phyloP scores from a whole-genome alignment of 2,329 filamentous ascomycete genomes.

The Xylariales sp. region DNA sequence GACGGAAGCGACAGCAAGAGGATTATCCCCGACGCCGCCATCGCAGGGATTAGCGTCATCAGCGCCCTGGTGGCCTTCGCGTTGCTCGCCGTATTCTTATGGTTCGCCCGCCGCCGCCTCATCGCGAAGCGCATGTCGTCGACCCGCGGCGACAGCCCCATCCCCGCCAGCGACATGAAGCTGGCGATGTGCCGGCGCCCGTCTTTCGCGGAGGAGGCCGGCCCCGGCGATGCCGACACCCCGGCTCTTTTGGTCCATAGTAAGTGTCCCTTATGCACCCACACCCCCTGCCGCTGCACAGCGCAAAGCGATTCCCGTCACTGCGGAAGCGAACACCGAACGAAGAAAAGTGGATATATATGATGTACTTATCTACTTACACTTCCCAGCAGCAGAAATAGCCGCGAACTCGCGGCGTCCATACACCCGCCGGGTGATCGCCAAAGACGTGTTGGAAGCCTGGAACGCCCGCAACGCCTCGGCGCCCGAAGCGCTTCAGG shows the following conservation, averaged over 20 bases:
- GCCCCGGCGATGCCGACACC: constrained; percentile 23
- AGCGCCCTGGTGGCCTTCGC: constrained; percentile 34
- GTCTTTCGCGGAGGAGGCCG: constrained; percentile 10
- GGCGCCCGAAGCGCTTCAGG: background rate
- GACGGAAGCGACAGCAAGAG: background rate
- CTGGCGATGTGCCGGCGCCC: constrained; percentile 23
- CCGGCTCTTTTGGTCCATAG: constrained; percentile 53
- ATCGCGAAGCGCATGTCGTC: constrained; percentile 42
- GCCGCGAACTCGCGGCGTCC: no score
- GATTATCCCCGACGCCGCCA: constrained; percentile 22
- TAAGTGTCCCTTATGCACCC: constrained; percentile 42
- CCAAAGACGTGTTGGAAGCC: background rate
- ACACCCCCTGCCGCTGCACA: no score
- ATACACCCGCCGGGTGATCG: no score
- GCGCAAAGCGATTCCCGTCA: no score
- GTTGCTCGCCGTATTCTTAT: constrained; percentile 37
- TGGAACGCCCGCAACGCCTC: no score
- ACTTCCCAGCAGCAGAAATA: constrained; percentile 7
- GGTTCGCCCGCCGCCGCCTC: constrained; percentile 43
- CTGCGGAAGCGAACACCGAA: no score
- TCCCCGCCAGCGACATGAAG: constrained; percentile 26
- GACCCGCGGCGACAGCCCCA: constrained; percentile 23
- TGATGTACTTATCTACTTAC: constrained; percentile 20
- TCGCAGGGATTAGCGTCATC: constrained; percentile 42
- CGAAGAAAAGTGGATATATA: background rate